Evolutionary conservation across 164 flowering plant genomes (phyloP).

Genomic region (Warburgia ugandensis): DNA sequence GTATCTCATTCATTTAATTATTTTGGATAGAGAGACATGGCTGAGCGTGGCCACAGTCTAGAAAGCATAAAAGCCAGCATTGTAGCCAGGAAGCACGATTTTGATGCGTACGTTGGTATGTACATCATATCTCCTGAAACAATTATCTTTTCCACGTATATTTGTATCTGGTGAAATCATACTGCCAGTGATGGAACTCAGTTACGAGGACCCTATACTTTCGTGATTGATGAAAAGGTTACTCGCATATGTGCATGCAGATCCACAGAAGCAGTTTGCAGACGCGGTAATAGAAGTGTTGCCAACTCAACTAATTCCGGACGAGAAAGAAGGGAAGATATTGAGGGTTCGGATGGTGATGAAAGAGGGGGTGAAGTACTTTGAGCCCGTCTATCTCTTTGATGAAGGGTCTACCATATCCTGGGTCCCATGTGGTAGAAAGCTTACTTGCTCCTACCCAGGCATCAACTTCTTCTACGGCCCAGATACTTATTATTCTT

Average conservation of each 20-base stretch:
- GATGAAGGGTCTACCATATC: conserved; percentile 93
- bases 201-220: background rate
- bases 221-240: background rate
- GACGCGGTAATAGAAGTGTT: conserved; percentile 92
- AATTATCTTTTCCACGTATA: too few species aligned
- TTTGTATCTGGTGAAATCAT: too few species aligned
- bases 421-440: conserved; percentile 96
- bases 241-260: conserved; percentile 24
- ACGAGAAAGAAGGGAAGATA: conserved; percentile 76
- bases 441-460: conserved; percentile 96
- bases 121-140: too few species aligned
- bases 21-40: conserved; percentile 88
- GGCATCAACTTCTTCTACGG: conserved; percentile 87
- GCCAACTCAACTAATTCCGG: conserved; percentile 90
- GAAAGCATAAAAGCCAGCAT: conserved; percentile 97
- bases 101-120: conserved; percentile 91
- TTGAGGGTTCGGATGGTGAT: conserved; percentile 78
- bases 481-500: conserved; percentile 67
- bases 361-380: conserved; percentile 81
- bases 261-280: conserved; percentile 91
- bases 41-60: conserved; percentile 96
- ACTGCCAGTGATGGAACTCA: too few species aligned
- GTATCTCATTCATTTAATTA: background rate
- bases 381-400: conserved; percentile 82
- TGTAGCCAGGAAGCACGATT: conserved; percentile 95